Evolutionary conservation across 371 early-diverging fungal genomes (phyloP), one percentile per base, ranked within the genome.

Genomic region (Mucor ambiguus): DNA sequence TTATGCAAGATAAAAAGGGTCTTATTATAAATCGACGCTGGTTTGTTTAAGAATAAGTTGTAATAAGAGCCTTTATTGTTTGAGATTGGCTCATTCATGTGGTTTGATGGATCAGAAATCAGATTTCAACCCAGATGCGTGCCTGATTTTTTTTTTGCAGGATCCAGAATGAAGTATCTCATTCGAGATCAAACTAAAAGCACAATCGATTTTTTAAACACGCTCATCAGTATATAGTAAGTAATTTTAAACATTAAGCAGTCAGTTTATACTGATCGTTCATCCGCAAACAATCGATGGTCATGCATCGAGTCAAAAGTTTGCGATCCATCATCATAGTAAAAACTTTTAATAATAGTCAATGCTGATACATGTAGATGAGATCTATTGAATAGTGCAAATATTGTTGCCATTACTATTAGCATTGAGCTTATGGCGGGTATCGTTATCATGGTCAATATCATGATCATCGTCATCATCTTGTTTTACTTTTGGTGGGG

Each of bases 381-480:
- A 22, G 22, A 46, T 46, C 46, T 49, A 61, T 35, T 61, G 61
- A 33, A 61, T 61, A 9, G 61, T 49, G 29, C 61, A 61, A 6
- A 61, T 49, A 16, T 59, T 59, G 41, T 61, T 60, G 20, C 38
- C 46, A 11, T 44, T 37, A 18, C 32, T 37, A 46, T 44, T 22
- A 33, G 49, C 35, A 35, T 49, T 24, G 12, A 10, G 22, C 30
- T 48, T 61, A 16, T 32, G 57, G 26, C 24, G 24, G 24, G 52
- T 28, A 52, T 49, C 49, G 6, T 49, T 49, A 22, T 16, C 2
- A 20, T 11, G 20, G n/a, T 46, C 28, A 32, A 14, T 33, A 33
- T 61, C 49, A 35, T 61, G 26, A 24, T 61, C 61, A 10, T 61
- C 61, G 20, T 61, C 61, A 24, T 61, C 61, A 12, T 61, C 61